Percentiles rank a stretch among this genome's conserved stretches.
Evolutionary conservation across 2,329 filamentous ascomycete genomes (phyloP).

Genomic region (Calonectria multiphialidica): DNA sequence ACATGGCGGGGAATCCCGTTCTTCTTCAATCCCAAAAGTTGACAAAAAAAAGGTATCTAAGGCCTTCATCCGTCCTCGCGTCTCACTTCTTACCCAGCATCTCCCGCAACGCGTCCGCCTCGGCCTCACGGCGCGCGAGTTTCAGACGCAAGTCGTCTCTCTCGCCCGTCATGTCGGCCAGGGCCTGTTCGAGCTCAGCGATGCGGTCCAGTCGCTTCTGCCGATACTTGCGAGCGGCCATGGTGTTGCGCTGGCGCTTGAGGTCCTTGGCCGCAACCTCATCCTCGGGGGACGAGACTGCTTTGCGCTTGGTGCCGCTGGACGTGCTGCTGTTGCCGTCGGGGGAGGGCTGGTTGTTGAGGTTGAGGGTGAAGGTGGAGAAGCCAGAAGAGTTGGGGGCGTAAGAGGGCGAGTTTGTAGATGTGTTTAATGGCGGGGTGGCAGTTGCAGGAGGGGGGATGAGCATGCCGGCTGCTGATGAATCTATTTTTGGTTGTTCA

Average conservation of each 20-base stretch:
- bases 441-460: constrained; percentile 22
- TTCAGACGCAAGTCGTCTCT: constrained; percentile 73
- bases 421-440: constrained; percentile 13
- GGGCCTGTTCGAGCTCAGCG: constrained; percentile 68
- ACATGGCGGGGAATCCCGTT: constrained; percentile 1
- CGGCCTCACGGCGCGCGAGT: constrained; percentile 74
- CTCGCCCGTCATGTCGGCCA: constrained; percentile 70
- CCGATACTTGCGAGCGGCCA: constrained; percentile 78
- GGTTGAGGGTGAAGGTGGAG: constrained; percentile 24
- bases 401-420: constrained; percentile 35
- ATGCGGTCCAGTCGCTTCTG: constrained; percentile 78
- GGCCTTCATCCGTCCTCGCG: neutral
- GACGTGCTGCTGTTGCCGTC: constrained; percentile 4
- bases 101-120: constrained; percentile 70
- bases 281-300: constrained; percentile 36
- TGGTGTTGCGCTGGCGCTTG: constrained; percentile 77
- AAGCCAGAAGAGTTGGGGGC: constrained; percentile 40
- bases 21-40: constrained; percentile 14
- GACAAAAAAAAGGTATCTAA: constrained; percentile 8
- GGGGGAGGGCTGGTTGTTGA: constrained; percentile 30
- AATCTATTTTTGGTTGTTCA: constrained; percentile 24
- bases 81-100: constrained; percentile 53
- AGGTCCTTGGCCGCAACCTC: constrained; percentile 45
- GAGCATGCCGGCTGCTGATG: constrained; percentile 1
- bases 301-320: constrained; percentile 35